A percentile compares a stretch with the other conserved stretches of the same genome.
phyloP scores from a whole-genome alignment of 1,139 yeast genomes.

The Lodderomyces beijingensis region DNA sequence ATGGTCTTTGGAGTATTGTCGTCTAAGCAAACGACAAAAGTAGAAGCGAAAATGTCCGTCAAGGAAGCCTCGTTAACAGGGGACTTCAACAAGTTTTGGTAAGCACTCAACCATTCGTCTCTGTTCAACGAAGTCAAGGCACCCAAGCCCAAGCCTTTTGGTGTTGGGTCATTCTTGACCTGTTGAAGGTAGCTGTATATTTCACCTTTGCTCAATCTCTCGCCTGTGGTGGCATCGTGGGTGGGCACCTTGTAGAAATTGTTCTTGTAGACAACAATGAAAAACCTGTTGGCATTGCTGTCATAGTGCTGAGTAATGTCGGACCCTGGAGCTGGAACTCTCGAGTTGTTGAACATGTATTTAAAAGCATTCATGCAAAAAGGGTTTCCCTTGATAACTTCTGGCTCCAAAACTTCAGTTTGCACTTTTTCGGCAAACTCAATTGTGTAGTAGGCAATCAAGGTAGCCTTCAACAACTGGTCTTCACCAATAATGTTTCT shows the following conservation, averaged over 20 bases:
- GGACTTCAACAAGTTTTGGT: conserved; percentile 52
- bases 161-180: conserved; percentile 39
- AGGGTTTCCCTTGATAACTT: conserved; percentile 75
- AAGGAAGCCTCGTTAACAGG: conserved; percentile 58
- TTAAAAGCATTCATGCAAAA: conserved; percentile 92
- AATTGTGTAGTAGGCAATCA: conserved; percentile 50
- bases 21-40: conserved; percentile 81
- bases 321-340: conserved; percentile 63
- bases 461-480: conserved; percentile 74
- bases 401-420: conserved; percentile 66
- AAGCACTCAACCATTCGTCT: conserved; percentile 70
- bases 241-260: conserved; percentile 79
- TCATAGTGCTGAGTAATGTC: conserved; percentile 54
- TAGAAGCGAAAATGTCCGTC: conserved; percentile 68
- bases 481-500: conserved; percentile 54
- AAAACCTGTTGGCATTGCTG: conserved; percentile 59
- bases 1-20: conserved; percentile 68
- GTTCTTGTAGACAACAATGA: conserved; percentile 71
- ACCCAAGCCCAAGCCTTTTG: conserved; percentile 57
- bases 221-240: conserved; percentile 48
- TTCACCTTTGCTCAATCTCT: conserved; percentile 54
- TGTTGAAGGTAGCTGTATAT: conserved; percentile 62
- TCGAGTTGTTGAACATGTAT: conserved; percentile 85
- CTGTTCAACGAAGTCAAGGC: conserved; percentile 81
- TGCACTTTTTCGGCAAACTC: conserved; percentile 55